A percentile compares a stretch with the other conserved stretches of the same genome.
Conservation (phyloP, 163 green algal genomes). For the Volvox carteri region DNA sequence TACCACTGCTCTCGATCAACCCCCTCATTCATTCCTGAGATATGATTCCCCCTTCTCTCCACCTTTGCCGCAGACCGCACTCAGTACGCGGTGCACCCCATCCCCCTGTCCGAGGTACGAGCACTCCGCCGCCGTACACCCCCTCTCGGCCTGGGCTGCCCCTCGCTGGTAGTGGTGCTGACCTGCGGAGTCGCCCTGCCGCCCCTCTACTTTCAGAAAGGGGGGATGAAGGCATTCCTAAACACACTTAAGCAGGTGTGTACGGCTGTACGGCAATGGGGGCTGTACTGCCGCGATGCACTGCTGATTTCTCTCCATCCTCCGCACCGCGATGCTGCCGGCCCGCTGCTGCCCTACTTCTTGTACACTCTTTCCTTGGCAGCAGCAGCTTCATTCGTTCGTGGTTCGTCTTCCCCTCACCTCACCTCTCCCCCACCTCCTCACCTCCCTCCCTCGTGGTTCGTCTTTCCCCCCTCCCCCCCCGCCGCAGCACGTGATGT, state of each 20-base stretch:
- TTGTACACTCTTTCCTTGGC: no score
- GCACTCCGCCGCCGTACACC: conserved; percentile 69
- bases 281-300: no score
- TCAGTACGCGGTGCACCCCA: conserved; percentile 81
- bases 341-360: no score
- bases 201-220: conserved; percentile 78
- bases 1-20: no score
- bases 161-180: conserved; percentile 77
- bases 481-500: conserved; percentile 66
- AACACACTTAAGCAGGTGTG: conserved; percentile 57
- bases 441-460: neutral
- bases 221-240: conserved; percentile 73
- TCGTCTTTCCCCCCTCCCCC: neutral
- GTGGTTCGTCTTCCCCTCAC: no score
- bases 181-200: conserved; percentile 77
- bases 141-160: conserved; percentile 64
- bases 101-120: conserved; percentile 81
- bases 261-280: no score
- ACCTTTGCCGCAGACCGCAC: conserved; percentile 59
- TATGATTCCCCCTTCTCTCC: neutral
- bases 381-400: no score
- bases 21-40: no score
- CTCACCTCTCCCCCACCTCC: neutral
- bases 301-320: no score
- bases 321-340: no score